These are phyloP conservation scores for Eucalyptus fibrosa DNA, from an alignment of 345 rosid species.

Conservation along the genomic window DNA sequence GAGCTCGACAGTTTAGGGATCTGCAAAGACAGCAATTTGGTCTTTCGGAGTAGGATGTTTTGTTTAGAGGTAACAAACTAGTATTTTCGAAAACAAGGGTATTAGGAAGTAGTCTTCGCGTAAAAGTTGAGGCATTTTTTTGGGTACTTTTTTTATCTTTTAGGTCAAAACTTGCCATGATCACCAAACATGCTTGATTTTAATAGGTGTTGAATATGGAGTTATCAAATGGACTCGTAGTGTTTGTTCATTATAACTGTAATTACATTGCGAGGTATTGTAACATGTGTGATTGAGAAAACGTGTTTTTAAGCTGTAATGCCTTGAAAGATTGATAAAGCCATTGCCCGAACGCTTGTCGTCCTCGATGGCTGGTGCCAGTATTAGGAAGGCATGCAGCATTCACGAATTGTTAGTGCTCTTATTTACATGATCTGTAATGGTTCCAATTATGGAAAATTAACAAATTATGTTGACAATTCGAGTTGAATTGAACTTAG, in stretches of 20 bases:
- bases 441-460: background rate
- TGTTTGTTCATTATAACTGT: background rate
- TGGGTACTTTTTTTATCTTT: too few relatives aligned
- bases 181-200: background rate
- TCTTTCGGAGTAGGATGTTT: background rate
- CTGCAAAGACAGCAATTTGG: background rate
- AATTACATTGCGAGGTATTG: accelerated
- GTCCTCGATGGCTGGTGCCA: background rate
- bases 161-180: background rate
- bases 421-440: background rate
- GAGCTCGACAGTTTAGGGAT: background rate
- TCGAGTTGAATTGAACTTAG: background rate
- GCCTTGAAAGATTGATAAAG: background rate
- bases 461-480: background rate
- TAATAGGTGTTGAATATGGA: background rate
- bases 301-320: background rate
- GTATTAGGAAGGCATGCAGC: background rate
- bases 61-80: background rate
- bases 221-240: accelerated
- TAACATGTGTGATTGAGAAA: background rate
- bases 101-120: background rate
- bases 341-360: background rate
- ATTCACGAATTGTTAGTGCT: background rate
- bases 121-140: background rate
- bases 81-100: background rate